A percentile compares a stretch with the other conserved stretches of the same genome.
Evolutionary conservation across 106 monocot genomes (phyloP).

Genomic region (Dendrobium huoshanense): DNA sequence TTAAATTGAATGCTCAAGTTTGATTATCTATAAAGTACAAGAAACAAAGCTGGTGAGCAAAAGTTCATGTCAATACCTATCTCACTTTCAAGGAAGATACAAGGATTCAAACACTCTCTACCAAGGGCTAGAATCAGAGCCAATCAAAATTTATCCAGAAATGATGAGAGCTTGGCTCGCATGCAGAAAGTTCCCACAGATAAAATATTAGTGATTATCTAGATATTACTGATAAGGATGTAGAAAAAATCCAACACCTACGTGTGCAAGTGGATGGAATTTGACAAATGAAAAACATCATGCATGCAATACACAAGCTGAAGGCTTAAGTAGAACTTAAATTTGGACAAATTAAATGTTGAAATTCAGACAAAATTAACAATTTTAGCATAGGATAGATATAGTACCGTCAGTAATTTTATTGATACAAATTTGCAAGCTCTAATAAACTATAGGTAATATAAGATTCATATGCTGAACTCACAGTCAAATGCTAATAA

Average conservation of each 20-base stretch:
- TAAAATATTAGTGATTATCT: not conserved
- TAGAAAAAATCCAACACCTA: not conserved
- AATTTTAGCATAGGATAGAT: not conserved
- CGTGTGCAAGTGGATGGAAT: not conserved
- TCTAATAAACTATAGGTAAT: too few species aligned
- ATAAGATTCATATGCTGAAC: too few species aligned
- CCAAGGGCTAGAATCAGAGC: not conserved
- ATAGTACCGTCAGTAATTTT: not conserved
- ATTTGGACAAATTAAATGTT: not conserved
- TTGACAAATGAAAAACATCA: not conserved
- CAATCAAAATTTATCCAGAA: not conserved
- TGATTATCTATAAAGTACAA: not conserved
- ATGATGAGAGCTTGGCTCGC: not conserved
- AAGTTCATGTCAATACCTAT: not conserved
- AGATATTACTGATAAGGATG: not conserved
- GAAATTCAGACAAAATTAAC: not conserved
- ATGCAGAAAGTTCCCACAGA: not conserved
- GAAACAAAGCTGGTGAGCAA: not conserved
- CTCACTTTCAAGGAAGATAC: not conserved
- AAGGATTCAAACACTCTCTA: not conserved
- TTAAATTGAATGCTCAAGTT: not conserved
- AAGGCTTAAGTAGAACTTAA: not conserved
- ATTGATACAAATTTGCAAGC: too few species aligned
- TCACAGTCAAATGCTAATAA: too few species aligned
- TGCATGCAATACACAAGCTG: not conserved